Base-by-base conservation (phyloP, 495 filamentous ascomycete species). In the Penicillium manginii region DNA sequence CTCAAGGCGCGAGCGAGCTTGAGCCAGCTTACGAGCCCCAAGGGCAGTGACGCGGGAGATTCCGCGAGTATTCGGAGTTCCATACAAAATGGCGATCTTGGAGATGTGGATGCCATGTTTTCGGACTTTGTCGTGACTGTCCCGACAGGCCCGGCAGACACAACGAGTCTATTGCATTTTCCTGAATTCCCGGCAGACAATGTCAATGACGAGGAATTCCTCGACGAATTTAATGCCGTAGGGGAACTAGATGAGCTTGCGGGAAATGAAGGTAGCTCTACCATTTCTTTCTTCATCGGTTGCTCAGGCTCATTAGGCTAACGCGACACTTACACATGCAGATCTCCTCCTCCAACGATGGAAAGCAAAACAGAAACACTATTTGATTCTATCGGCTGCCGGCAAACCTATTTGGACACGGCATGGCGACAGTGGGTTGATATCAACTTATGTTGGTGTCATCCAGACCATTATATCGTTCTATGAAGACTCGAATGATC, bases 331-430 rank as follows among this genome's bases (percentile, higher is more conserved):
- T 29, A 29, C 26, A 7, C 26, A 29, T 2, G 64, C 77, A 83
- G 89, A 90, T 46, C 63, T 87, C 45, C 77, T 92, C 33, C 76
- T 96, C 45, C 71, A 79, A 22, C 78, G 85, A 57, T 96, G 90
- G 91, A 91, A 91, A 69, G 82, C 88, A 19, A 96, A 96, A 70
- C 79, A 91, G 59, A 99, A 99, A 70, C 94, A 99, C 72, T 99
- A 94, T 68, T 80, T 99, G 63, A 96, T 99, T 64, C 78, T 99
- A 0, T 97, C 96, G 2, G 91, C 91, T 11, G 94, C 96, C 31
- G 96, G 96, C n/a, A 99, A 99, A 69, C 96, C 96, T 4, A 93
- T 99, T 37, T 99, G 92, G 73, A 97, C 91, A 57, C 83, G 96
- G 55, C 92, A 99, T 70, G 96, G 96, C 22, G 91, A 96, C 59